Percentiles rank a stretch among this genome's conserved stretches.
Evolutionary conservation across 2,329 filamentous ascomycete genomes (phyloP).

Genomic region (Elsinoe australis): DNA sequence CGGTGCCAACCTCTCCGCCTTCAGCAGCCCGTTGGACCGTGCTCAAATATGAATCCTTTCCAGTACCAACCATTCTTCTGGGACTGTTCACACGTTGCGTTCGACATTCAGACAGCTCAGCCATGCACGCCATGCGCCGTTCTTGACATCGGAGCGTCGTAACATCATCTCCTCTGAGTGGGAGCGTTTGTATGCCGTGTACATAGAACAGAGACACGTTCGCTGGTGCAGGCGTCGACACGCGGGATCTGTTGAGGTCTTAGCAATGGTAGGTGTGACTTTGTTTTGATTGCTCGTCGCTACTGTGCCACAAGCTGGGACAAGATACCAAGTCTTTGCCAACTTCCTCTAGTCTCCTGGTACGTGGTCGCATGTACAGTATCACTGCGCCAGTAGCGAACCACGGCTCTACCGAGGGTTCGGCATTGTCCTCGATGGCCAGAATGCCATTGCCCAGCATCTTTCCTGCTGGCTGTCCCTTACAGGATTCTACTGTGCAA

Average conservation of each 20-base stretch:
- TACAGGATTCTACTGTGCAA: not conserved
- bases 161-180: not conserved
- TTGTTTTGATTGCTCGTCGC: slow-evolving; percentile 11
- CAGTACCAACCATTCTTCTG: not conserved
- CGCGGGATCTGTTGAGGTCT: slow-evolving; percentile 5
- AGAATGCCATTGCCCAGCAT: not conserved
- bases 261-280: slow-evolving; percentile 1
- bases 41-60: not conserved
- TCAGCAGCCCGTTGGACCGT: slow-evolving; percentile 2
- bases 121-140: not conserved
- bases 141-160: not conserved
- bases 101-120: not conserved
- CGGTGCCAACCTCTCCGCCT: not conserved
- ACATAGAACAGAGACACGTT: not conserved
- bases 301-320: slow-evolving; percentile 7
- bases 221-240: not conserved
- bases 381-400: not conserved
- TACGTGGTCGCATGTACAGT: not conserved
- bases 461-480: not conserved
- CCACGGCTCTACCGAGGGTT: not conserved
- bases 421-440: not conserved
- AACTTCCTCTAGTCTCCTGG: not conserved
- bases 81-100: not conserved
- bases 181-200: not conserved
- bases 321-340: slow-evolving; percentile 8